A percentile compares a stretch with the other conserved stretches of the same genome.
Evolutionary conservation across 192 early-diverging fungal species (phyloP).

Genomic region (Entomortierella lignicola): DNA sequence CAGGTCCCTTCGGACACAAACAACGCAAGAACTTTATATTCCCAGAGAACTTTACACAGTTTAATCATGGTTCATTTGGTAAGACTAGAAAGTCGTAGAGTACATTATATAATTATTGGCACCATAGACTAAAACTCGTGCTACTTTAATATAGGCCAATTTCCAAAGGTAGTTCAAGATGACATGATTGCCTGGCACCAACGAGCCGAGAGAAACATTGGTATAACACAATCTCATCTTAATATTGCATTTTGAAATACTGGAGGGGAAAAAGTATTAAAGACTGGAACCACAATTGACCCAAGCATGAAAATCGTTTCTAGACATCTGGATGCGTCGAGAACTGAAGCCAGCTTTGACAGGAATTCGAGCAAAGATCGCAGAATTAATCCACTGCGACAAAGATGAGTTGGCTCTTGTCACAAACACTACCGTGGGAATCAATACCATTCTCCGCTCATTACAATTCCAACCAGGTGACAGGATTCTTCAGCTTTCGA

Average conservation of each 20-base stretch:
- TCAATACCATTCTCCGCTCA: conserved; percentile 66
- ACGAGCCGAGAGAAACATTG: conserved; percentile 18
- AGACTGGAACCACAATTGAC: too few relatives aligned
- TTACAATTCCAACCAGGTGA: conserved; percentile 56
- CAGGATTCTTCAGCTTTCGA: conserved; percentile 66
- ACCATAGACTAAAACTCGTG: background rate
- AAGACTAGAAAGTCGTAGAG: conserved; percentile 12
- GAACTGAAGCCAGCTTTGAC: conserved; percentile 44
- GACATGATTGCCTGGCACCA: conserved; percentile 27
- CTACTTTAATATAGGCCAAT: conserved; percentile 10
- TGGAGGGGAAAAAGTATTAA: too few relatives aligned
- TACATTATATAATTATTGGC: background rate
- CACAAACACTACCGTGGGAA: conserved; percentile 65
- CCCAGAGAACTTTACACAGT: conserved; percentile 58
- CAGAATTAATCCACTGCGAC: conserved; percentile 60
- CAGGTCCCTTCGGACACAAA: conserved; percentile 58
- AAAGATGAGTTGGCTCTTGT: conserved; percentile 67
- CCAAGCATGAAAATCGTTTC: too few relatives aligned
- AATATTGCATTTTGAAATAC: too few relatives aligned
- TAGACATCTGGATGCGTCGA: conserved; percentile 64
- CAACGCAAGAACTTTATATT: conserved; percentile 61
- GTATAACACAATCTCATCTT: conserved; percentile 13
- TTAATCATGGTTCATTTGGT: conserved; percentile 78
- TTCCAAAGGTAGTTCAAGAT: conserved; percentile 48
- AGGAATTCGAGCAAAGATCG: conserved; percentile 50